phyloP scores from a whole-genome alignment of 805 yeast genomes.

The Ogataea haglerorum region DNA sequence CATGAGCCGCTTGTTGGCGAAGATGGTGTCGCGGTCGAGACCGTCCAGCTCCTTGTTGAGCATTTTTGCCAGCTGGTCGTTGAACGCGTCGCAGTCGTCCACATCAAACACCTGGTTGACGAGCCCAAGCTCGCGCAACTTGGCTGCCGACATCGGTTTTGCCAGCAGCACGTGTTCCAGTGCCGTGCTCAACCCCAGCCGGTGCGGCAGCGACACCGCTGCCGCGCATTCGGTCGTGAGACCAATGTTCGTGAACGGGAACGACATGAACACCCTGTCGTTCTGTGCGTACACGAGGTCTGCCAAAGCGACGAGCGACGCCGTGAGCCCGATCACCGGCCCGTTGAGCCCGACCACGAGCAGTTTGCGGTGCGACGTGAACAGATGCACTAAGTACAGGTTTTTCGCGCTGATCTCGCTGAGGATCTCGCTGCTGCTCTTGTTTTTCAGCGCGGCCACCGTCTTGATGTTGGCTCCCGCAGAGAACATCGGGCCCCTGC shows the following conservation, averaged over 20 bases:
- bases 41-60: constrained; percentile 36
- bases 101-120: constrained; percentile 54
- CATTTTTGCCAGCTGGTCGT: constrained; percentile 36
- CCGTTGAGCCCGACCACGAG: constrained; percentile 75
- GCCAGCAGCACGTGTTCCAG: constrained; percentile 71
- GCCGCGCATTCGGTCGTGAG: constrained; percentile 81
- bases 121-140: constrained; percentile 55
- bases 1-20: constrained; percentile 44
- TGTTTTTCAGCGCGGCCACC: constrained; percentile 29
- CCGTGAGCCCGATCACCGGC: constrained; percentile 77
- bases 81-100: constrained; percentile 39
- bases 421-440: constrained; percentile 22
- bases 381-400: constrained; percentile 60
- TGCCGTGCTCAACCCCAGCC: constrained; percentile 71
- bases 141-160: constrained; percentile 59
- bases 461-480: constrained; percentile 75
- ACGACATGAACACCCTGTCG: constrained; percentile 52
- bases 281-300: constrained; percentile 73
- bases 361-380: constrained; percentile 68
- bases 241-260: constrained; percentile 81
- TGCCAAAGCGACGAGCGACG: constrained; percentile 70
- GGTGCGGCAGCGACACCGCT: constrained; percentile 59
- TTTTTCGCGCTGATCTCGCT: constrained; percentile 54
- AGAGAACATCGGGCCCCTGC: constrained; percentile 73
- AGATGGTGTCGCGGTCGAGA: constrained; percentile 44